Conservation (phyloP, 2,329 filamentous ascomycete species). For the Microcyclospora pomicola region DNA sequence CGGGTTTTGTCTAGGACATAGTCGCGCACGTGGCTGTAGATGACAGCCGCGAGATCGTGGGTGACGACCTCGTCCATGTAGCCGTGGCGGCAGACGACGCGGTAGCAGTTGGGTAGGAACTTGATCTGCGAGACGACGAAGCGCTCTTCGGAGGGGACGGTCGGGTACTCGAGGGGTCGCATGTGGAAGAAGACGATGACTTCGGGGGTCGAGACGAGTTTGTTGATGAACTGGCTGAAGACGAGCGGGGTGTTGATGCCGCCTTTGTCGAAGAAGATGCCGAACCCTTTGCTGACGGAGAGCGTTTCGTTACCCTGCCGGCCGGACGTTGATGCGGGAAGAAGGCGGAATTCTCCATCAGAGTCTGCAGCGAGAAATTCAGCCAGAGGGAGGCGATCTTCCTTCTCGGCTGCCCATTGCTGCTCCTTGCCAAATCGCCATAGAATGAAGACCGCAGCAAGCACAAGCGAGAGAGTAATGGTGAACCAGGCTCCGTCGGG, state of each 20-base stretch:
- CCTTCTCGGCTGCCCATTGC: constrained; percentile 58
- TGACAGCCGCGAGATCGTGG: constrained; percentile 45
- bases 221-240: constrained; percentile 59
- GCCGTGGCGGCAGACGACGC: constrained; percentile 55
- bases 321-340: not conserved
- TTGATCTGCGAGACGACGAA: constrained; percentile 34
- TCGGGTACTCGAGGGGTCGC: constrained; percentile 47
- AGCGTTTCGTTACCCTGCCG: constrained; percentile 22
- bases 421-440: constrained; percentile 70
- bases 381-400: constrained; percentile 42
- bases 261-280: constrained; percentile 68
- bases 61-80: constrained; percentile 60
- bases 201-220: constrained; percentile 53
- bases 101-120: constrained; percentile 48
- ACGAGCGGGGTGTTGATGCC: constrained; percentile 51
- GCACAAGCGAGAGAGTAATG: constrained; percentile 46
- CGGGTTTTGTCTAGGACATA: constrained; percentile 7
- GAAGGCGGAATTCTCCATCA: constrained; percentile 15
- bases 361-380: constrained; percentile 27
- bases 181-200: constrained; percentile 65
- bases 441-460: constrained; percentile 53
- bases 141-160: constrained; percentile 34
- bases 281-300: constrained; percentile 40
- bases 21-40: constrained; percentile 44
- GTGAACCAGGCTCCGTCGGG: constrained; percentile 71